Evolutionary conservation across 106 monocot species (phyloP).

Genomic region (Xerophyta viscosa): DNA sequence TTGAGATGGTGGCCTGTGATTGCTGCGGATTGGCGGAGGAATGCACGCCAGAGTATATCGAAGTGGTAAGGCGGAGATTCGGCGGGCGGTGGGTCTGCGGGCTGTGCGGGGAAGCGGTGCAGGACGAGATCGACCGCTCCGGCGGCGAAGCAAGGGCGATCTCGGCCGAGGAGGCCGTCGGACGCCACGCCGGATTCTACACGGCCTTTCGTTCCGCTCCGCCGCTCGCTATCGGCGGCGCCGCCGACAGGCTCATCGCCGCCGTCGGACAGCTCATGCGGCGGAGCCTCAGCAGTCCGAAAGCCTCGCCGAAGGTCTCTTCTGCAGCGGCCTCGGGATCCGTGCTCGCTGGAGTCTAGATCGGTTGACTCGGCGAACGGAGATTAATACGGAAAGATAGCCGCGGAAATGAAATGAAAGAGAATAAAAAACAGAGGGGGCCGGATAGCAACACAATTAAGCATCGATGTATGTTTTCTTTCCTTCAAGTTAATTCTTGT

Average conservation of each 20-base stretch:
- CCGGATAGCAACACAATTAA: too few species aligned
- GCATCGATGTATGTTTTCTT: too few species aligned
- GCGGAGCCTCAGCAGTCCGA: too few species aligned
- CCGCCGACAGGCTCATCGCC: conserved; percentile 72
- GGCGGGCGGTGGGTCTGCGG: conserved; percentile 44
- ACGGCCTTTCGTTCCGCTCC: conserved; percentile 26
- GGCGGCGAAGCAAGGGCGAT: conserved; percentile 2
- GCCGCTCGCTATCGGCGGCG: conserved; percentile 59
- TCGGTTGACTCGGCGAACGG: too few species aligned
- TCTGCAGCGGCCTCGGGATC: too few species aligned
- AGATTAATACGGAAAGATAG: too few species aligned
- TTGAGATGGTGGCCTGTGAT: conserved; percentile 26
- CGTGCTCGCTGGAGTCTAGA: too few species aligned
- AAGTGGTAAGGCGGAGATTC: conserved; percentile 20
- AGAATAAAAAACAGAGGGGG: too few species aligned
- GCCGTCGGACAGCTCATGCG: conserved; percentile 78
- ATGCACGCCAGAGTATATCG: conserved; percentile 34
- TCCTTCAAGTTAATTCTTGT: too few species aligned
- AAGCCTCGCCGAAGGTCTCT: too few species aligned
- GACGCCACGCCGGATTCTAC: conserved; percentile 26
- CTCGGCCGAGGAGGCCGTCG: conserved; percentile 36
- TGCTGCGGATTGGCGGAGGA: conserved; percentile 51
- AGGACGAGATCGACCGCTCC: conserved; percentile 32
- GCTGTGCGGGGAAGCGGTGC: conserved; percentile 39
- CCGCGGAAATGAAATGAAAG: too few species aligned